Evolutionary conservation across 495 filamentous ascomycete species (phyloP).

Genomic region (Acidomyces sp.): DNA sequence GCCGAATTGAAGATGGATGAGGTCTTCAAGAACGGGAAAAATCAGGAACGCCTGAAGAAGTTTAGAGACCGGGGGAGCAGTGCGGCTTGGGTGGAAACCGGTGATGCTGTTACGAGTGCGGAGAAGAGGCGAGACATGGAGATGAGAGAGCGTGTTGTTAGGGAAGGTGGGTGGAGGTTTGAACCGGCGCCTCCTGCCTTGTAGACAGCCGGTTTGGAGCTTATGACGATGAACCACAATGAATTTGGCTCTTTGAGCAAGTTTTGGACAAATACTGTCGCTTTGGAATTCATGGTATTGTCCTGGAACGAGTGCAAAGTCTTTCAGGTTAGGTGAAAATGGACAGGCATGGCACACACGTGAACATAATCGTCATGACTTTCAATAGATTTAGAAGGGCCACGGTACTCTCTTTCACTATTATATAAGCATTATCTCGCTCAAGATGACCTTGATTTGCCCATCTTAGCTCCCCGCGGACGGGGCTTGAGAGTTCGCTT

Average conservation of each 20-base stretch:
- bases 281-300: too few relatives aligned
- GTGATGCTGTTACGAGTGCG: conserved; percentile 79
- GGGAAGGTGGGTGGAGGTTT: conserved; percentile 70
- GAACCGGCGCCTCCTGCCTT: too few relatives aligned
- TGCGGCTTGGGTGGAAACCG: conserved; percentile 70
- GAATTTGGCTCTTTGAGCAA: too few relatives aligned
- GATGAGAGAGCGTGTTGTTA: conserved; percentile 62
- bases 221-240: too few relatives aligned
- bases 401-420: not conserved
- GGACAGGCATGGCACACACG: too few relatives aligned
- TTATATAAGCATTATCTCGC: not conserved
- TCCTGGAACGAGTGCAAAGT: too few relatives aligned
- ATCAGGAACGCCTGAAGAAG: conserved; percentile 65
- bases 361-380: too few relatives aligned
- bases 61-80: conserved; percentile 82
- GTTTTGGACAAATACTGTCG: too few relatives aligned
- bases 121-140: conserved; percentile 69
- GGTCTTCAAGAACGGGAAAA: conserved; percentile 58
- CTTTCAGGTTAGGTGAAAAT: too few relatives aligned
- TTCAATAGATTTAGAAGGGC: too few relatives aligned
- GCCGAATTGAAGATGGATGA: conserved; percentile 83
- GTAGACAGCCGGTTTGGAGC: too few relatives aligned
- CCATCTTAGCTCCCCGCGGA: too few relatives aligned
- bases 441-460: not conserved
- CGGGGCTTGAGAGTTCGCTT: conserved; percentile 25